Evolutionary conservation across 345 rosid genomes (phyloP), one percentile per base, ranked within the genome.

Genomic region (Raphanus sativus): DNA sequence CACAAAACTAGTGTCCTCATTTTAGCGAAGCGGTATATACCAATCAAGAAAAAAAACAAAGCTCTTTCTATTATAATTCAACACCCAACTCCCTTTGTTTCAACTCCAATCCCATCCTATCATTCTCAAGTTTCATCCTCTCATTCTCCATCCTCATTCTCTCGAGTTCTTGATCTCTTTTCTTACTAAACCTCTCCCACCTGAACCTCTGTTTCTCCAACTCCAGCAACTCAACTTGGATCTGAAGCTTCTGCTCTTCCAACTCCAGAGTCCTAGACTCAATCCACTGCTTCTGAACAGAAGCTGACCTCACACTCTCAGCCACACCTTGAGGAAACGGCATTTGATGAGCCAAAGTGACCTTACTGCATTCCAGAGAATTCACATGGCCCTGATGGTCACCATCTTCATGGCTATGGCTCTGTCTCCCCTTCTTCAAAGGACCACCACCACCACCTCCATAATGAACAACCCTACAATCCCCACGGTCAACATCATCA

Each of bases 51-150:
- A 48, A 48, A 48, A 45, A 15, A 48, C 16, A 63, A 38, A 28
- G 66, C 54, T 50, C 0, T 0, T 21, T 2, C 40, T 2, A 12
- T 59, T 32, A 78, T 48, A 71, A 64, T 0, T 69, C 79, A 62
- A 62, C 32, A 69, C 79, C 79, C 72, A 80, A 5, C 56, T 69
- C 79, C 79, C 88, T 90, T 65, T 70, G 83, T 82, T 83, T 89
- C 82, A 94, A 77, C 67, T 90, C 92, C 76, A 94, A 77, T 65
- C 87, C 88, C 86, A 89, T 75, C 11, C 86, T 85, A 69, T 94
- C 97, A 63, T 94, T 94, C 87, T 89, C 95, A 62, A 92, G 91
- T 86, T 85, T 94, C 95, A 90, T 88, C 83, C 87, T 88, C 83
- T 92, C 97, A 50, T 94, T 94, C 82, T 90, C 95, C 87, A 88